Evolutionary conservation across 2,329 filamentous ascomycete species (phyloP), one percentile per base, ranked within the genome.

Genomic region (Fusarium mangiferae): DNA sequence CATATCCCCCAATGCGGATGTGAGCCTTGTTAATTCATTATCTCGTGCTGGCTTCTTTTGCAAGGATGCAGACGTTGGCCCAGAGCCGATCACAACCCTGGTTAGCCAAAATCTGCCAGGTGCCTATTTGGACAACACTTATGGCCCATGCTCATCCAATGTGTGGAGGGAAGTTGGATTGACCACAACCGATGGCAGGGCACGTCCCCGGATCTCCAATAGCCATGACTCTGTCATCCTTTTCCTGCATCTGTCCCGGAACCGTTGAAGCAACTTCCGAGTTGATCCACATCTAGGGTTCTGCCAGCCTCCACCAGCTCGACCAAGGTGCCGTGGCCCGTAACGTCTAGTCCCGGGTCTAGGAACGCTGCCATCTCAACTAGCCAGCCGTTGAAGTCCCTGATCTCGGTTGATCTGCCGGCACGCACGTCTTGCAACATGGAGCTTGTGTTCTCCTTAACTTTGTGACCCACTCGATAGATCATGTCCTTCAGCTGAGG

Each of bases 301-400:
- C 66, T 69, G 28, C 79, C 77, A 8, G 73, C 75, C 72, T 86
- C 84, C 17, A 89, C 85, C 49, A 88, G 76, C 38, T 79, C 73
- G 20, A 88, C 80, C 39, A 89, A 74, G 60, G 74, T 81, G 71
- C 80, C 78, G 75, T 89, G 84, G 12, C 79, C 79, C 36, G 79
- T 75, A 54, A 85, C 77, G 57, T 82, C 78, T 17, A 84, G 60
- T 24, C 75, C 77, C 24, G 73, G 67, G 44, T 79, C 79, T 8
- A 87, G 79, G 36, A 83, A 83, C 24, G 72, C 77, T 11, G 84
- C 86, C 75, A 81, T 87, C 44, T 87, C 85, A 39, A 87, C 81
- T 24, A 90, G 80, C 85, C 87, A 90, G 60, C 90, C 90, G 76
- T 91, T 91, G 74, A 91, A 87, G 72, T 90, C 88, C 56, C 83